Conservation (phyloP, 768 basidiomycete genomes). For the Mycena chlorophos region DNA sequence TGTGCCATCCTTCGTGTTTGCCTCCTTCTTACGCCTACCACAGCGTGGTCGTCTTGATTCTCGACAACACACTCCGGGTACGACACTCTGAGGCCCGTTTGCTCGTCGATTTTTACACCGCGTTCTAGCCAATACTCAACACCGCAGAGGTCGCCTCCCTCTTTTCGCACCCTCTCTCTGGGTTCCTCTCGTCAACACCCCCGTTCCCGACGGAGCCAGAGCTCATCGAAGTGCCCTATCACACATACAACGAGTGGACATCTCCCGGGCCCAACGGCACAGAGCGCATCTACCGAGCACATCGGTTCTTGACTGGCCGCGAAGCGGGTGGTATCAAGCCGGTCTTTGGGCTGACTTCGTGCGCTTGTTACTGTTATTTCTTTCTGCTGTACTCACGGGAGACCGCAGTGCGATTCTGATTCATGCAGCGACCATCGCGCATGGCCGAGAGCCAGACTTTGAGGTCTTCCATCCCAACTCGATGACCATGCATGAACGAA, state of each 20-base stretch:
- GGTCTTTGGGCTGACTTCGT: slow-evolving; percentile 89
- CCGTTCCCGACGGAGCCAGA: slow-evolving; percentile 59
- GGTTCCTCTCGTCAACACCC: slow-evolving; percentile 64
- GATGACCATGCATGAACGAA: slow-evolving; percentile 37
- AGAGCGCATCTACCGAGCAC: slow-evolving; percentile 53
- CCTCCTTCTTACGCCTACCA: no score
- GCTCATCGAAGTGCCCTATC: slow-evolving; percentile 58
- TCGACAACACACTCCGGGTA: slow-evolving; percentile 75
- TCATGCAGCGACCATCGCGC: slow-evolving; percentile 45
- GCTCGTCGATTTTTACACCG: neutral
- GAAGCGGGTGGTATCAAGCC: slow-evolving; percentile 86
- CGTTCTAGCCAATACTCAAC: slow-evolving; percentile 73
- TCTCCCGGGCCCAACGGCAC: slow-evolving; percentile 42
- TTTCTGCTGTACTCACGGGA: neutral
- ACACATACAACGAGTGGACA: slow-evolving; percentile 58
- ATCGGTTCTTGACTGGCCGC: slow-evolving; percentile 83
- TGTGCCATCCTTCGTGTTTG: no score
- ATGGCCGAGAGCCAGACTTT: slow-evolving; percentile 45
- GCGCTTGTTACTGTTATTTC: slow-evolving; percentile 30
- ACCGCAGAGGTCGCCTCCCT: slow-evolving; percentile 73
- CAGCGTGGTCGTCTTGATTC: slow-evolving; percentile 83
- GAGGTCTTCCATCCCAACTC: slow-evolving; percentile 38
- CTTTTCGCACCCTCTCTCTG: slow-evolving; percentile 81
- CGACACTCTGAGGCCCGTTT: slow-evolving; percentile 15
- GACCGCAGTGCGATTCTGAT: slow-evolving; percentile 48